Percentiles rank a stretch among this genome's conserved stretches.
phyloP scores from a whole-genome alignment of 2,329 filamentous ascomycete species.

The Fusarium tuaranense region DNA sequence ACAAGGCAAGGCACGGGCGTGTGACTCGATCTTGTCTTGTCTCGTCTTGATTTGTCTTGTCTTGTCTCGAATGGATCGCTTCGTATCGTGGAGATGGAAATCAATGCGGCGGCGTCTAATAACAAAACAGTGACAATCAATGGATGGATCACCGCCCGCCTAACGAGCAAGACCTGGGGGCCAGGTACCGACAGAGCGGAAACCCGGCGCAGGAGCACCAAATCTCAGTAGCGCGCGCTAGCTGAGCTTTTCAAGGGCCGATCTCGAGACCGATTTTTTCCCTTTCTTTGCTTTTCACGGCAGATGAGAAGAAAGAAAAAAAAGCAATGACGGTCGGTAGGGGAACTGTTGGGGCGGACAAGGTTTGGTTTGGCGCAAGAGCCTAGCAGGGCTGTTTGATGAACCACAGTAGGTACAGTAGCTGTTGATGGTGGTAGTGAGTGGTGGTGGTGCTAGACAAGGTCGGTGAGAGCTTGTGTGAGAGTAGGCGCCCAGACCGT shows the following conservation, averaged over 20 bases:
- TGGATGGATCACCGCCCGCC: background rate
- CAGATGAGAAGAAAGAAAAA: constrained; percentile 26
- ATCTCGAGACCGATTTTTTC: background rate
- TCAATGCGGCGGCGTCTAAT: background rate
- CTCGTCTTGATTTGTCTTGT: background rate
- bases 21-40: background rate
- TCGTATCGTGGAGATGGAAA: background rate
- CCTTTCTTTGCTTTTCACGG: constrained; percentile 14
- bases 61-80: background rate
- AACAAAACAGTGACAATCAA: background rate
- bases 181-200: constrained; percentile 36
- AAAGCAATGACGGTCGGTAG: background rate
- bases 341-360: background rate
- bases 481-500: constrained; percentile 8
- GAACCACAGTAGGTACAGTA: background rate
- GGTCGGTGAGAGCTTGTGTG: constrained; percentile 23
- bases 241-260: constrained; percentile 16
- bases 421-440: background rate
- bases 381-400: constrained; percentile 2
- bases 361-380: background rate
- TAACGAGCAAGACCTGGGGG: background rate
- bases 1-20: background rate
- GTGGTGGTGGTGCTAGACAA: background rate
- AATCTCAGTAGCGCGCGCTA: constrained; percentile 35
- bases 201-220: constrained; percentile 27